Evolutionary conservation across 1,139 yeast genomes (phyloP), one percentile per base, ranked within the genome.

Genomic region (Yamadazyma jaroonii): DNA sequence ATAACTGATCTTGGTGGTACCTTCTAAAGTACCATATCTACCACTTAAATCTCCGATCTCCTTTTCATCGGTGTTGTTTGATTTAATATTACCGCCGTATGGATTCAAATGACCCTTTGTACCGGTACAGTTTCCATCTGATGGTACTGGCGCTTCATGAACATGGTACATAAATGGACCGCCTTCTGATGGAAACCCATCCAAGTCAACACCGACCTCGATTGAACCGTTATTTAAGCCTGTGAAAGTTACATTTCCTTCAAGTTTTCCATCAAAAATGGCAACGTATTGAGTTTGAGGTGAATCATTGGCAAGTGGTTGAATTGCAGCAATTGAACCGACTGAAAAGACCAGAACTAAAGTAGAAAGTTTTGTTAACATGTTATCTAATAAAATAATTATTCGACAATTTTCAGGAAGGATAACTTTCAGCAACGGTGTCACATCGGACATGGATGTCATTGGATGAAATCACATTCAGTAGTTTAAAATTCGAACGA

Each of bases 131-230:
- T 62, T 60, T 15, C 73, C 74, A 40, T 62, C 52, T 7, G 59
- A 34, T 7, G 73, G 74, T 27, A 69, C 72, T 11, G 67, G 63
- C 11, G 42, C 42, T 39, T 56, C 57, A 49, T 70, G 74, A 34
- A 70, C 57, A 46, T 68, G 74, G 58, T 68, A 69, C 37, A 60
- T 50, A 58, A 67, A 69, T 31, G 73, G 72, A 24, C 73, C 73
- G 23, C 70, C 70, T 5, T 47, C 28, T 4, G 48, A 26, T 12
- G 75, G 75, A 48, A 69, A 62, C 22, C 58, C 61, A 6, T 46
- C 32, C 25, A 68, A 43, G 36, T 66, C 59, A 26, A 68, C 67
- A 13, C 43, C 41, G 15, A 68, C 63, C 32, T 46, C 41, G 20
- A 68, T 66, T 7, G 62, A 48, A 14, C 73, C 73, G 46, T 64